Evolutionary conservation across 306 rosid species (phyloP).

Genomic region (Leucaena leucocephala): DNA sequence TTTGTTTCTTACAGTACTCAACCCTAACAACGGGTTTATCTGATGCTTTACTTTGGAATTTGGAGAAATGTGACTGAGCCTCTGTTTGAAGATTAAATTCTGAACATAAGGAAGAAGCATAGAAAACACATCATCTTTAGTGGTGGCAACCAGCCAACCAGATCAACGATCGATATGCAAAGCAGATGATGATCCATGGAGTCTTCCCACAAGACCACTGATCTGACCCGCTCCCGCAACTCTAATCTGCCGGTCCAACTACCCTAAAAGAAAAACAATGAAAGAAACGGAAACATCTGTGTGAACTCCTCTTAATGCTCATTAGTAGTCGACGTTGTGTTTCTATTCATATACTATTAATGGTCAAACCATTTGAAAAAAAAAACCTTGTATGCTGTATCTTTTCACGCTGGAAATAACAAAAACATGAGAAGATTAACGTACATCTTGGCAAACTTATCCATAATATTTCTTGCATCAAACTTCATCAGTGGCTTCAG

Average conservation of each 20-base stretch:
- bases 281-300: neutral
- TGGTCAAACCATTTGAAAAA: neutral
- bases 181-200: too few relatives aligned
- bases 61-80: conserved; percentile 37
- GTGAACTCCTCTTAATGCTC: neutral
- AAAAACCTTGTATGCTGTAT: too few relatives aligned
- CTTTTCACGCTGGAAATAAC: too few relatives aligned
- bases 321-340: too few relatives aligned
- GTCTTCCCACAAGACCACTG: neutral
- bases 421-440: too few relatives aligned
- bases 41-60: neutral
- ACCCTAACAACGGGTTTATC: neutral
- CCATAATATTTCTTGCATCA: too few relatives aligned
- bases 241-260: neutral
- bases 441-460: too few relatives aligned
- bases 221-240: neutral
- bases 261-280: too few relatives aligned
- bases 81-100: neutral
- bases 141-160: neutral
- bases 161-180: neutral
- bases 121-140: neutral
- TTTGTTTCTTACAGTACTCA: neutral
- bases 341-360: too few relatives aligned
- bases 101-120: neutral
- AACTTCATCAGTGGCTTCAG: too few relatives aligned